Conservation (phyloP, 1,284 basidiomycete species). For the Cryptococcus sp. region DNA sequence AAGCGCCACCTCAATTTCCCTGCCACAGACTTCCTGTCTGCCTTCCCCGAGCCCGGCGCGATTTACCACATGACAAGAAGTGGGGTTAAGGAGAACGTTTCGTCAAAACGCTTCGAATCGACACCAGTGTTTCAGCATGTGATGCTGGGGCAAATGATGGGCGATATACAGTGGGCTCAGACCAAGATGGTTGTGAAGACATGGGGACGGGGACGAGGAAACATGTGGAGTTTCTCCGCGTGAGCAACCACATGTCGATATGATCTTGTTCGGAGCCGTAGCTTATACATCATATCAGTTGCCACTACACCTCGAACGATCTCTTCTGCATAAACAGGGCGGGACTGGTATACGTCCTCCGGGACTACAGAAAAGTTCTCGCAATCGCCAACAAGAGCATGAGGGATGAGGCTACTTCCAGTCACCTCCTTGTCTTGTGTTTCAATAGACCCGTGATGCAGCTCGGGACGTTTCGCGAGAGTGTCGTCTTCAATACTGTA, state of each 20-base stretch:
- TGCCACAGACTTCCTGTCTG: too few relatives aligned
- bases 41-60: too few relatives aligned
- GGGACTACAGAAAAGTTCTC: slow-evolving; percentile 30
- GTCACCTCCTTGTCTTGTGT: slow-evolving; percentile 22
- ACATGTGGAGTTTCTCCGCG: slow-evolving; percentile 21
- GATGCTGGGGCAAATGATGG: too few relatives aligned
- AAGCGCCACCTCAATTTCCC: slow-evolving; percentile 25
- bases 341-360: slow-evolving; percentile 28
- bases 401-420: slow-evolving; percentile 12
- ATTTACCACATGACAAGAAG: too few relatives aligned
- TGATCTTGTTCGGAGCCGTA: not conserved
- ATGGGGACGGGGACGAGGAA: not conserved
- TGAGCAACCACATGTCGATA: slow-evolving; percentile 16
- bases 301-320: slow-evolving; percentile 36
- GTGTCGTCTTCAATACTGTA: slow-evolving; percentile 27
- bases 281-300: slow-evolving; percentile 9
- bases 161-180: not conserved
- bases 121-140: not conserved
- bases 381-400: slow-evolving; percentile 3
- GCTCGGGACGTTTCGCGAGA: slow-evolving; percentile 30
- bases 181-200: not conserved
- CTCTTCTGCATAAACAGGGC: slow-evolving; percentile 27
- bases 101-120: too few relatives aligned
- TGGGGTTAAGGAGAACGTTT: too few relatives aligned
- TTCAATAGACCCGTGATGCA: slow-evolving; percentile 17